Percentiles rank a stretch among this genome's conserved stretches.
These are phyloP conservation scores for Candida anutae DNA, from an alignment of 1,139 yeast genomes.

Conservation along the genomic window DNA sequence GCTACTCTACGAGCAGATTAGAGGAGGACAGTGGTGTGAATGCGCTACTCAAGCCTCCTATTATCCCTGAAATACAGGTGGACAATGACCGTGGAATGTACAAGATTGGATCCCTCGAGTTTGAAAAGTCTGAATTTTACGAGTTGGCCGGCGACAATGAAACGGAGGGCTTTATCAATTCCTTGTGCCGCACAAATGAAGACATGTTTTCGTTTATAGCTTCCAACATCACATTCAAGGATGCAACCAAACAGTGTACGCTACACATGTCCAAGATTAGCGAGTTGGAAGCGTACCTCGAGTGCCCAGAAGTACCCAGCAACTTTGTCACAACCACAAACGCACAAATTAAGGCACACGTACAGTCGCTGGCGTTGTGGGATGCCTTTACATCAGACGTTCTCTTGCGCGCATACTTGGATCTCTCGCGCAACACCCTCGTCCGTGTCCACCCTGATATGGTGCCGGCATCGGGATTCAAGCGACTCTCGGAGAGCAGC, in stretches of 20 bases:
- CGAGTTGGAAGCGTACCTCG: constrained; percentile 27
- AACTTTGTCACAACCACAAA: constrained; percentile 13
- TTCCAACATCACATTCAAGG: constrained; percentile 38
- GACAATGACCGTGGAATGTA: constrained; percentile 23
- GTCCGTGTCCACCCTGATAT: constrained; percentile 17
- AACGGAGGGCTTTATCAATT: constrained; percentile 44
- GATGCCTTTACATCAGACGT: constrained; percentile 18
- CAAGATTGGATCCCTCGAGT: constrained; percentile 48
- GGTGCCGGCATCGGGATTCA: constrained; percentile 8
- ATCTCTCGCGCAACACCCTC: constrained; percentile 24
- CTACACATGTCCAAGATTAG: constrained; percentile 27
- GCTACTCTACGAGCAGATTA: background rate
- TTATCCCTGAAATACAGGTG: constrained; percentile 7
- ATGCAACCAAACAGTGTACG: constrained; percentile 40
- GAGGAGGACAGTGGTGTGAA: background rate
- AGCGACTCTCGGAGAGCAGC: constrained; percentile 11
- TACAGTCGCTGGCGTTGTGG: too few species aligned
- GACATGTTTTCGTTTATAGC: constrained; percentile 40
- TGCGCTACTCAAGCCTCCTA: background rate
- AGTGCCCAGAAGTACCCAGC: constrained; percentile 33
- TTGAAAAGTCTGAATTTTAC: constrained; percentile 43
- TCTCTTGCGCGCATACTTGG: constrained; percentile 25
- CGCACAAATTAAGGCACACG: too few species aligned
- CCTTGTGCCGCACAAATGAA: constrained; percentile 38
- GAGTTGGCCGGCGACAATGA: constrained; percentile 41